phyloP scores from a whole-genome alignment of 148 eudicot genomes.

The Pouteria glomerata region DNA sequence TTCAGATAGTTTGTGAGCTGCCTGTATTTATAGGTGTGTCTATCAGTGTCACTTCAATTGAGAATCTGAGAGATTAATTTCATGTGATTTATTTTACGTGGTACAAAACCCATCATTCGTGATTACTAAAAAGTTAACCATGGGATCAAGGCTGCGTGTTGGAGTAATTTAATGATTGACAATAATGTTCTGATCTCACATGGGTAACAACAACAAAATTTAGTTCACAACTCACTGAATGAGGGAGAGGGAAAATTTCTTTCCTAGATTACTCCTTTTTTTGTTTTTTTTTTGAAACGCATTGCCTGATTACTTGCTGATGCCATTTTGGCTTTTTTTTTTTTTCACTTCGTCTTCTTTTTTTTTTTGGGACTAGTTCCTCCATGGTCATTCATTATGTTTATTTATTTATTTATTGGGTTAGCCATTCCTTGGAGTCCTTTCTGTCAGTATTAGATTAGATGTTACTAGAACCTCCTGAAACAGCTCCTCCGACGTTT shows the following conservation, averaged over 20 bases:
- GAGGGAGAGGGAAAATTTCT: neutral
- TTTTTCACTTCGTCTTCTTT: too few species aligned
- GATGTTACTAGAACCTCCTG: too few species aligned
- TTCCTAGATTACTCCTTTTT: neutral
- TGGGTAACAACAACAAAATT: neutral
- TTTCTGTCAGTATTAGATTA: too few species aligned
- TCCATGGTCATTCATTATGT: too few species aligned
- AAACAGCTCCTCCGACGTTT: too few species aligned
- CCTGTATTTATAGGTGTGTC: too few species aligned
- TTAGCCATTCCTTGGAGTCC: too few species aligned
- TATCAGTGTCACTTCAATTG: neutral
- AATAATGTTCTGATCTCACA: neutral
- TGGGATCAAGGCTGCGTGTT: neutral
- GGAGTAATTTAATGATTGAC: neutral
- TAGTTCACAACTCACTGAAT: neutral
- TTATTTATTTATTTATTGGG: too few species aligned
- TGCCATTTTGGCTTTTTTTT: too few species aligned
- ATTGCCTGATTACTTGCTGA: too few species aligned
- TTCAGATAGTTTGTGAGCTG: neutral
- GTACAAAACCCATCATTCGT: neutral
- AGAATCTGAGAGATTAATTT: neutral
- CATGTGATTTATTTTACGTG: neutral
- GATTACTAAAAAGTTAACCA: neutral
- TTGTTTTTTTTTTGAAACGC: too few species aligned
- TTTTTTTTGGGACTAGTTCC: too few species aligned